Percentiles rank a stretch among this genome's conserved stretches.
These are phyloP conservation scores for Cercospora sp. DNA, from an alignment of 2,329 filamentous ascomycete genomes.

Conservation along the genomic window DNA sequence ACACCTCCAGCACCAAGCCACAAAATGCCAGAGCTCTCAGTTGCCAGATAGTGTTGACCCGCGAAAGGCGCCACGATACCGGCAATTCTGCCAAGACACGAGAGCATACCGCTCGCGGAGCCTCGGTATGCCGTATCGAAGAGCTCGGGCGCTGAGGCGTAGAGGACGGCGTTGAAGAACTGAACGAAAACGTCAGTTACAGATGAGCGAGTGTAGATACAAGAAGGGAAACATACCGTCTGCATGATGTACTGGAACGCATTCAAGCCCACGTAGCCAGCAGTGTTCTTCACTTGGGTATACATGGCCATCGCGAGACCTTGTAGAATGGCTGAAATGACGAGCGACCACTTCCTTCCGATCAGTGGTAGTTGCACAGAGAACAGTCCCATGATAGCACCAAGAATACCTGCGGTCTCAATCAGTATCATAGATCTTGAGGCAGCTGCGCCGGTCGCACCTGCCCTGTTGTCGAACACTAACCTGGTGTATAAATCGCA, in stretches of 20 bases:
- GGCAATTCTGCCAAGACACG: conserved; percentile 20
- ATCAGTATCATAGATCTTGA: neutral
- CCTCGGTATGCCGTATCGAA: conserved; percentile 51
- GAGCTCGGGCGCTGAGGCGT: conserved; percentile 55
- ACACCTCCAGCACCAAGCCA: conserved; percentile 22
- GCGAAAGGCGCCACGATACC: conserved; percentile 23
- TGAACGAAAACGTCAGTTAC: neutral
- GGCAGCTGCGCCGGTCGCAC: neutral
- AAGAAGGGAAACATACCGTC: conserved; percentile 31
- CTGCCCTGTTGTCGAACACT: no score
- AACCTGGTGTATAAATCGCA: conserved; percentile 56
- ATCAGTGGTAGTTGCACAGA: conserved; percentile 51
- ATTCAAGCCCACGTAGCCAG: conserved; percentile 54
- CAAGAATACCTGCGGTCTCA: conserved; percentile 39
- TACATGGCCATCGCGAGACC: conserved; percentile 50
- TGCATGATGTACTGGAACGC: conserved; percentile 57
- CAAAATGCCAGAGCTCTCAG: conserved; percentile 14
- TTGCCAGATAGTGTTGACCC: conserved; percentile 14
- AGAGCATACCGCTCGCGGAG: conserved; percentile 53
- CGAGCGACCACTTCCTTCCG: conserved; percentile 51
- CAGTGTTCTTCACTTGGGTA: conserved; percentile 48
- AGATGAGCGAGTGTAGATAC: neutral
- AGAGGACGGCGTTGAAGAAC: conserved; percentile 53
- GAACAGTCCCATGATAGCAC: conserved; percentile 54
- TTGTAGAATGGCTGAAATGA: conserved; percentile 48